Conservation (phyloP, 768 basidiomycete species). For the Trametes gibbosa region DNA sequence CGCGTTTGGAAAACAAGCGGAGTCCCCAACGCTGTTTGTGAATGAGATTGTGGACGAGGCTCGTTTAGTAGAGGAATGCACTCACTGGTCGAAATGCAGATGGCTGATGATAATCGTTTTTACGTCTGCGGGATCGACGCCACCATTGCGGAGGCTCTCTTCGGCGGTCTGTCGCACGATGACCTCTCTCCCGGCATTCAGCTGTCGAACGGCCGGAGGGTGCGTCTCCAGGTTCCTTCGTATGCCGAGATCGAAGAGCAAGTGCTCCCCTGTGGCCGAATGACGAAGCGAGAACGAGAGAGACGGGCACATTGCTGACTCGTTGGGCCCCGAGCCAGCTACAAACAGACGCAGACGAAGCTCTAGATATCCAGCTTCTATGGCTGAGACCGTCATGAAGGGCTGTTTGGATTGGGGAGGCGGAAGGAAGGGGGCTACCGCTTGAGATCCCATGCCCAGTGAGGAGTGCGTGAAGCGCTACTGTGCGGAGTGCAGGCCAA, state of each 20-base stretch:
- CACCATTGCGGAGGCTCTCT: slow-evolving; percentile 51
- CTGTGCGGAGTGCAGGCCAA: too few relatives aligned
- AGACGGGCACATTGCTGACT: slow-evolving; percentile 38
- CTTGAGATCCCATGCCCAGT: too few relatives aligned
- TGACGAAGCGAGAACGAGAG: slow-evolving; percentile 53
- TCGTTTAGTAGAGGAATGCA: neutral
- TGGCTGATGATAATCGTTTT: slow-evolving; percentile 49
- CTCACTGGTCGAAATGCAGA: slow-evolving; percentile 46
- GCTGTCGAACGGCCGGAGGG: slow-evolving; percentile 35
- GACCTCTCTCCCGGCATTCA: slow-evolving; percentile 23
- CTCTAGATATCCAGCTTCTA: slow-evolving; percentile 48
- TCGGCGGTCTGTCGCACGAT: slow-evolving; percentile 30
- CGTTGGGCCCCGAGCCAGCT: slow-evolving; percentile 33
- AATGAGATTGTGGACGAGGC: neutral
- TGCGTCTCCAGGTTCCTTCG: slow-evolving; percentile 46
- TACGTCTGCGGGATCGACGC: slow-evolving; percentile 41
- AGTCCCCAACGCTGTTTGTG: slow-evolving; percentile 38
- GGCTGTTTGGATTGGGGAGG: slow-evolving; percentile 40
- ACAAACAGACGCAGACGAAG: slow-evolving; percentile 39
- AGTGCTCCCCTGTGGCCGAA: slow-evolving; percentile 35
- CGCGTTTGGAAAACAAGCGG: slow-evolving; percentile 42
- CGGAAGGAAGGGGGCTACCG: neutral
- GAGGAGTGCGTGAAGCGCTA: too few relatives aligned
- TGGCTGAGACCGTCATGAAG: slow-evolving; percentile 51
- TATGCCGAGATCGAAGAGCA: slow-evolving; percentile 54